Evolutionary conservation across 1,139 yeast species (phyloP).

Genomic region (Tardiomyces blankii): DNA sequence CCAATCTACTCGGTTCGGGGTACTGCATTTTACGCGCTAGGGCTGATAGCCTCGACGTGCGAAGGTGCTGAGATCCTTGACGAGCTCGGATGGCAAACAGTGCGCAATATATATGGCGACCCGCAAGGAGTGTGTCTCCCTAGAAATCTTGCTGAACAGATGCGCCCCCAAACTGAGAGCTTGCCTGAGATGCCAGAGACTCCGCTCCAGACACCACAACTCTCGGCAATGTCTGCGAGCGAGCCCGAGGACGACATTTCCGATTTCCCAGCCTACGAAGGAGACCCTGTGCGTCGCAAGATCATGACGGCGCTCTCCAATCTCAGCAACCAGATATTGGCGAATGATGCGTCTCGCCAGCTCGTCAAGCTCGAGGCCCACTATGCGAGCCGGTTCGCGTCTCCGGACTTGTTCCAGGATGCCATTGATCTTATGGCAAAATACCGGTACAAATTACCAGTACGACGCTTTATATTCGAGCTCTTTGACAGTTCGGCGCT

Average conservation of each 20-base stretch:
- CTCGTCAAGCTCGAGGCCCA: constrained; percentile 44
- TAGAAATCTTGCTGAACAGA: not conserved
- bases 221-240: not conserved
- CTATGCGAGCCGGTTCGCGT: constrained; percentile 46
- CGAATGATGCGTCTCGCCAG: constrained; percentile 55
- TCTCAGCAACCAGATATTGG: constrained; percentile 49
- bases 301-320: constrained; percentile 50
- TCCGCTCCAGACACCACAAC: constrained; percentile 4
- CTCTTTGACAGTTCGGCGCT: constrained; percentile 48
- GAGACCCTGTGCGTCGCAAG: constrained; percentile 35
- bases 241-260: constrained; percentile 1
- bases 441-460: constrained; percentile 54
- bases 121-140: constrained; percentile 33
- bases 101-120: constrained; percentile 38
- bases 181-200: constrained; percentile 5
- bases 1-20: constrained; percentile 58
- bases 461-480: constrained; percentile 58
- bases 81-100: constrained; percentile 66
- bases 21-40: constrained; percentile 67
- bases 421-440: constrained; percentile 53
- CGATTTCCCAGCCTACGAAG: constrained; percentile 17
- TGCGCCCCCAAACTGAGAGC: constrained; percentile 1
- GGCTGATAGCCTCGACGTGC: constrained; percentile 57
- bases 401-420: constrained; percentile 45
- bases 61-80: constrained; percentile 85